Evolutionary conservation across 148 eudicot species (phyloP).

Genomic region (Rhododendron henanense): DNA sequence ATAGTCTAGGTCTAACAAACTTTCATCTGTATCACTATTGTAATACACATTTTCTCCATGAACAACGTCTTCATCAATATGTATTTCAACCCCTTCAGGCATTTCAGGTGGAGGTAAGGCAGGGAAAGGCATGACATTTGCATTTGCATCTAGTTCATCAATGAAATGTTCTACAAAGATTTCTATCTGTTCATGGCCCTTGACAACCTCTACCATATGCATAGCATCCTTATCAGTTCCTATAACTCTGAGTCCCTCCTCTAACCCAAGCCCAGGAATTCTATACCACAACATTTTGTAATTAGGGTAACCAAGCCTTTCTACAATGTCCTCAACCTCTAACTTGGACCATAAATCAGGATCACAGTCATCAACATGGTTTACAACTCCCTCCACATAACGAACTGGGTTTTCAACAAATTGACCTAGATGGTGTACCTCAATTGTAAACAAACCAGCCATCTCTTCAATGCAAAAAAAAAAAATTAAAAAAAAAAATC

Average conservation of each 20-base stretch:
- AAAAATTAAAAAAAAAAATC: too few relatives aligned
- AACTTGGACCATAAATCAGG: too few relatives aligned
- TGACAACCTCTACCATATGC: too few relatives aligned
- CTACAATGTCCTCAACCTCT: too few relatives aligned
- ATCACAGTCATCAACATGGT: too few relatives aligned
- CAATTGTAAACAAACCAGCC: background rate
- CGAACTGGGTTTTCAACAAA: background rate
- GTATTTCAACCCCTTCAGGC: background rate
- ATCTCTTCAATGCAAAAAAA: too few relatives aligned
- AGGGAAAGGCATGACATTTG: background rate
- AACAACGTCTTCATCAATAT: too few relatives aligned
- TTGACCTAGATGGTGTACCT: background rate
- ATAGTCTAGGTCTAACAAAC: background rate
- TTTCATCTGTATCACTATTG: background rate
- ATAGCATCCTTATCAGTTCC: too few relatives aligned
- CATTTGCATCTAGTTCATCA: background rate
- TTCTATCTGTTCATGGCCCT: background rate
- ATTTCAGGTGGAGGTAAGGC: background rate
- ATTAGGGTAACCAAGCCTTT: too few relatives aligned
- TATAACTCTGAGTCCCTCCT: too few relatives aligned
- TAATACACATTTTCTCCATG: background rate
- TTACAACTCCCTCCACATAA: background rate
- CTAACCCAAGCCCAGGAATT: too few relatives aligned
- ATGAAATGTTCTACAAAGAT: background rate
- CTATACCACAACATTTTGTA: too few relatives aligned